These are phyloP conservation scores for Selaginella moellendorffii DNA, from an alignment of 75 land plant species.

Conservation along the genomic window DNA sequence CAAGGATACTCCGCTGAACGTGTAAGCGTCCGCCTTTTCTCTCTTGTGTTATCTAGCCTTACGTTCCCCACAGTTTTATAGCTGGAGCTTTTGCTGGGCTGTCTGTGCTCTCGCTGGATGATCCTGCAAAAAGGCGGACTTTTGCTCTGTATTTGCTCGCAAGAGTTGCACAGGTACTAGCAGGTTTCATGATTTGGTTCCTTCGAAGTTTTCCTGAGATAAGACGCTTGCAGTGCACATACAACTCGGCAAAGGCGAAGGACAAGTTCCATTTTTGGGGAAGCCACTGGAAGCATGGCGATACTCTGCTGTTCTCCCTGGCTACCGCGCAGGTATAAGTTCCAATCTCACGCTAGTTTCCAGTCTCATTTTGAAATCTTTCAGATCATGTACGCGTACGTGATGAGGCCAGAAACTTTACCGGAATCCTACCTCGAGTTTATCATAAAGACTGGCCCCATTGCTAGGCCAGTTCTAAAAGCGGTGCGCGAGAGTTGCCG, in stretches of 20 bases:
- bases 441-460: conserved; percentile 87
- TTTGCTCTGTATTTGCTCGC: conserved; percentile 83
- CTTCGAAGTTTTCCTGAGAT: background rate
- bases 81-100: conserved; percentile 92
- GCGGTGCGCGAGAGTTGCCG: conserved; percentile 73
- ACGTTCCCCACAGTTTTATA: conserved; percentile 46
- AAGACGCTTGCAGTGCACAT: conserved; percentile 65
- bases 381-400: conserved; percentile 94
- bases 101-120: conserved; percentile 84
- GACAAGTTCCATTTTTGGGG: conserved; percentile 99
- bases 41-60: too few species aligned
- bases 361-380: conserved; percentile 6
- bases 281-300: conserved; percentile 96
- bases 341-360: background rate
- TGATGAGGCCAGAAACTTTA: conserved; percentile 96
- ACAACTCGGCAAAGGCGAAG: conserved; percentile 95
- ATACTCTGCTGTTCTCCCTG: conserved; percentile 73
- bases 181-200: too few species aligned
- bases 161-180: conserved; percentile 81
- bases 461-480: conserved; percentile 70
- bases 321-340: conserved; percentile 74
- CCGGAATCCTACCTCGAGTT: conserved; percentile 88
- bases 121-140: conserved; percentile 74
- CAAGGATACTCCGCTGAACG: conserved; percentile 81
- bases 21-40: conserved; percentile 44